Evolutionary conservation across 306 rosid species (phyloP).

Genomic region (Datisca glomerata): DNA sequence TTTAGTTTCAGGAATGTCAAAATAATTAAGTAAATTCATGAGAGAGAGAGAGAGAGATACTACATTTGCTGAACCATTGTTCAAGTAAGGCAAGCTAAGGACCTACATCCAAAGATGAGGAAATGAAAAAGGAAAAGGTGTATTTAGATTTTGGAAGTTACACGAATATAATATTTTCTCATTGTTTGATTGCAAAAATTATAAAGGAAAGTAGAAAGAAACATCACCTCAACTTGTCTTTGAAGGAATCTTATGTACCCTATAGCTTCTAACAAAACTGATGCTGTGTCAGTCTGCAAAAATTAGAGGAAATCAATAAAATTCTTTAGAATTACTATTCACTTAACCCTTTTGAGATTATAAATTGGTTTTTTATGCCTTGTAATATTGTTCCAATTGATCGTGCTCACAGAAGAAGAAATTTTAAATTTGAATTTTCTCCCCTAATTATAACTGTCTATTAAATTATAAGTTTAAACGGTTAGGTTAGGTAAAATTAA

Average conservation of each 20-base stretch:
- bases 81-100: slow-evolving; percentile 90
- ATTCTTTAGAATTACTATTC: background rate
- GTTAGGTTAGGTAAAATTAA: too few relatives aligned
- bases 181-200: slow-evolving; percentile 29
- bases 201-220: slow-evolving; percentile 15
- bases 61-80: slow-evolving; percentile 47
- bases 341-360: too few relatives aligned
- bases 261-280: slow-evolving; percentile 98
- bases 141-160: too few relatives aligned
- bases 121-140: background rate
- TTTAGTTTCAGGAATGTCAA: slow-evolving; percentile 30
- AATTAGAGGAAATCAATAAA: slow-evolving; percentile 15
- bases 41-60: slow-evolving; percentile 17
- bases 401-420: too few relatives aligned
- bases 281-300: slow-evolving; percentile 99
- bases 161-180: too few relatives aligned
- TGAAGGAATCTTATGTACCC: slow-evolving; percentile 99
- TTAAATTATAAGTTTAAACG: too few relatives aligned
- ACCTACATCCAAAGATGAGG: slow-evolving; percentile 44
- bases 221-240: slow-evolving; percentile 94
- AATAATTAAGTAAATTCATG: slow-evolving; percentile 20
- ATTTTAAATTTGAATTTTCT: too few relatives aligned
- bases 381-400: too few relatives aligned
- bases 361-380: too few relatives aligned
- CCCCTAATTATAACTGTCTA: too few relatives aligned